Evolutionary conservation across 257 asterid species (phyloP), one percentile per base, ranked within the genome.

Genomic region (Rubia yunnanensis): DNA sequence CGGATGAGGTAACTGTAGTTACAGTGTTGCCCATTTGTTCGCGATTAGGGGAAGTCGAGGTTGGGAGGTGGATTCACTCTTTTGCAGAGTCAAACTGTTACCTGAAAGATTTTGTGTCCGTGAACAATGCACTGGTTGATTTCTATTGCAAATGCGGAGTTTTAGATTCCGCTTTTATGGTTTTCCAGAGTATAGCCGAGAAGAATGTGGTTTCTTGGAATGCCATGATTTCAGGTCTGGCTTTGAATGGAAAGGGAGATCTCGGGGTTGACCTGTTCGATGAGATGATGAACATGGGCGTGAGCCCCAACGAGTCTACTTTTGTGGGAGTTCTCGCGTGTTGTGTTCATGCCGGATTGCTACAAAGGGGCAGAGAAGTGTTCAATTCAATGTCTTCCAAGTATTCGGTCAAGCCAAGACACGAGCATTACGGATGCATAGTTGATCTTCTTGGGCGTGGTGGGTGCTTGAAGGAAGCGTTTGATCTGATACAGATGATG

Each of bases 361-460:
- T 73, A 35, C 69, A 72, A 27, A 71, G 55, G 67, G 85, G 85
- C 52, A 76, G 64, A 48, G 74, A 71, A 50, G 53, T 77, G 55
- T 77, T 80, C 69, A 63, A 55, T 23, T 68, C 70, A 2, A 77
- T 80, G 82, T 35, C 61, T 10, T 38, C 5, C 5, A 63, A 65
- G 59, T 50, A 80, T 62, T 60, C 23, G 39, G 28, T 80, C 22
- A 54, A 71, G 49, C 82, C 78, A 13, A 69, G 71, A 56, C 70
- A 75, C 15, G 82, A 81, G 78, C 86, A 81, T 50, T 81, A 78
- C 48, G 86, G 86, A 23, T 78, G 86, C 66, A 69, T 81, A 76
- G 78, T 76, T 48, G 86, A 81, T 78, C 79, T 81, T 68, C 69
- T 81, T 32, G 81, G 84, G 24, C 86, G 86, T 15, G 66, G 69